Percentiles rank a stretch among this genome's conserved stretches.
These are phyloP conservation scores for Eragrostis nindensis DNA, from an alignment of 176 grass and related monocot genomes.

Conservation along the genomic window DNA sequence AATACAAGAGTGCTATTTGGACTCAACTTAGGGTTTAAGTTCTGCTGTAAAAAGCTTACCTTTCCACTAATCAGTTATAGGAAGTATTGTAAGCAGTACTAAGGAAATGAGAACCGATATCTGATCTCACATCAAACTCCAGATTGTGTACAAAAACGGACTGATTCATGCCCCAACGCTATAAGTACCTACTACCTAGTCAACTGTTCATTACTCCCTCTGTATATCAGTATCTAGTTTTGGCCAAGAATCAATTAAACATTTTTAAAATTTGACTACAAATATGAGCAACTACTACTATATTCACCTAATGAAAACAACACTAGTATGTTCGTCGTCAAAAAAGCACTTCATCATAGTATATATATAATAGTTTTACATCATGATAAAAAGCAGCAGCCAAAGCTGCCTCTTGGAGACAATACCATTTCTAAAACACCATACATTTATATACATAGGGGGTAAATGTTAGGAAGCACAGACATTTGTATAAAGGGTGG, in stretches of 20 bases:
- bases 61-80: constrained; percentile 8
- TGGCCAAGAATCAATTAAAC: neutral
- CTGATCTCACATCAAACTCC: neutral
- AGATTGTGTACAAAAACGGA: neutral
- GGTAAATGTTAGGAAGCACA: neutral
- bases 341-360: neutral
- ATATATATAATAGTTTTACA: neutral
- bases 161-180: neutral
- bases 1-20: neutral
- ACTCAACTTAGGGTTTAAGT: neutral
- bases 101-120: constrained; percentile 7
- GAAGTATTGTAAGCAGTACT: neutral
- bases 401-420: neutral
- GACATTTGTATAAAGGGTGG: neutral
- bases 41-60: neutral
- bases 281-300: neutral
- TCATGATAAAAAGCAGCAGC: neutral
- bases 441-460: neutral
- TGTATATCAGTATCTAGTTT: neutral
- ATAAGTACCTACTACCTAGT: no score
- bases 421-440: neutral
- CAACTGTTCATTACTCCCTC: constrained; percentile 18
- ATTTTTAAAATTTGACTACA: neutral
- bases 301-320: neutral
- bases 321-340: no score